phyloP scores from a whole-genome alignment of 75 land plant genomes.

The Cryptomeria japonica region DNA sequence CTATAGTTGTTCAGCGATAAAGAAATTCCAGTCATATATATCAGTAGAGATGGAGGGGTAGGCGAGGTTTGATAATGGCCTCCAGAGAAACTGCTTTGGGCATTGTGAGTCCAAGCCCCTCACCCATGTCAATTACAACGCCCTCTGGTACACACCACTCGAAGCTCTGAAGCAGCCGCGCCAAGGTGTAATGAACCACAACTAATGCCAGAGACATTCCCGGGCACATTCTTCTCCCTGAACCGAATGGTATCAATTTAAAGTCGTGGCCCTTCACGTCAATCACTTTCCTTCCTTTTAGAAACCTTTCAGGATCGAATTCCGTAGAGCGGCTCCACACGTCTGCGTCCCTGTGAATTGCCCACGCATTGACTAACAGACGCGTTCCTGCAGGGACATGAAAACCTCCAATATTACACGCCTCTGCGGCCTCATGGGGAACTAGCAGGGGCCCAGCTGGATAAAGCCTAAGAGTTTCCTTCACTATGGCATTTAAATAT shows the following conservation, averaged over 20 bases:
- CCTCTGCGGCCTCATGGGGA: conserved; percentile 20
- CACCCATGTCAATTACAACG: conserved; percentile 46
- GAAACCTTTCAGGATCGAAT: conserved; percentile 44
- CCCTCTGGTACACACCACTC: conserved; percentile 36
- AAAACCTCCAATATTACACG: conserved; percentile 24
- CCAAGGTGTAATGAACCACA: conserved; percentile 24
- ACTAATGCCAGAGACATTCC: conserved; percentile 36
- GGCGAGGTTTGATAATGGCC: conserved; percentile 38
- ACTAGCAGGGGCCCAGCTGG: conserved; percentile 25
- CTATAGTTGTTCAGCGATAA: too few relatives aligned
- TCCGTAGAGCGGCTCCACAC: conserved; percentile 33
- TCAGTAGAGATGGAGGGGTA: conserved; percentile 23
- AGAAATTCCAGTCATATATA: not conserved
- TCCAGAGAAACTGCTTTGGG: conserved; percentile 40
- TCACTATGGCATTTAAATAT: conserved; percentile 41
- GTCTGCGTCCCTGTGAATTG: conserved; percentile 26
- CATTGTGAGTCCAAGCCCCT: conserved; percentile 41
- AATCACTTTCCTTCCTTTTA: conserved; percentile 18
- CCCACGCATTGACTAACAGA: conserved; percentile 26
- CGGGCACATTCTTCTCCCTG: conserved; percentile 43
- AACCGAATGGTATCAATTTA: conserved; percentile 32
- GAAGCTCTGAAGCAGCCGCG: conserved; percentile 40
- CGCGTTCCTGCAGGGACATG: conserved; percentile 33
- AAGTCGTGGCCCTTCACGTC: conserved; percentile 27
- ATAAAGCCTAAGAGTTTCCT: conserved; percentile 46